Conservation (phyloP, 2,329 filamentous ascomycete species). For the Aspergillus nomiae region DNA sequence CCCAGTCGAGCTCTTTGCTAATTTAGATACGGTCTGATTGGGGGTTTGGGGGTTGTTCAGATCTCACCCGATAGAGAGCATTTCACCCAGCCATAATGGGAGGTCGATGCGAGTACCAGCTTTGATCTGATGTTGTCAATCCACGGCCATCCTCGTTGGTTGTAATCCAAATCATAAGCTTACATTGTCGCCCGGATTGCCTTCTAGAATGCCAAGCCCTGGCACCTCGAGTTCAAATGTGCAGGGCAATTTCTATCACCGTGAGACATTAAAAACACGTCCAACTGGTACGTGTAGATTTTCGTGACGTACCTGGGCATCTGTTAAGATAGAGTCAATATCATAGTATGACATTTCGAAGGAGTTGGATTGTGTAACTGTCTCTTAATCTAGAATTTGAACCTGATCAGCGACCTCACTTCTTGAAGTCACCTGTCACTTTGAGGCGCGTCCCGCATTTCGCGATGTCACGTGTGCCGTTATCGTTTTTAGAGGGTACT, state of each 20-base stretch:
- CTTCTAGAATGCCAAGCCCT: slow-evolving; percentile 85
- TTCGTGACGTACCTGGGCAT: slow-evolving; percentile 39
- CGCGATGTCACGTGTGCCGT: neutral
- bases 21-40: slow-evolving; percentile 2
- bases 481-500: neutral
- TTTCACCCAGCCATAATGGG: slow-evolving; percentile 91
- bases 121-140: slow-evolving; percentile 62
- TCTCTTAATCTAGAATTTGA: neutral
- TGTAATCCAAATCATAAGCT: slow-evolving; percentile 13
- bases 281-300: neutral
- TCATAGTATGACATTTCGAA: slow-evolving; percentile 47
- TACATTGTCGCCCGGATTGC: slow-evolving; percentile 68
- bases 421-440: neutral
- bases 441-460: slow-evolving; percentile 3
- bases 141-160: neutral
- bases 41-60: neutral
- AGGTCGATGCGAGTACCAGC: slow-evolving; percentile 77
- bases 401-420: neutral
- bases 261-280: slow-evolving; percentile 15
- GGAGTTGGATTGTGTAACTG: neutral
- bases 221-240: slow-evolving; percentile 90
- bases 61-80: slow-evolving; percentile 63
- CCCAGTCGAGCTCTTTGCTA: slow-evolving; percentile 43
- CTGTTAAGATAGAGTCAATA: slow-evolving; percentile 50
- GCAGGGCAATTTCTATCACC: slow-evolving; percentile 81